Evolutionary conservation across 2,329 filamentous ascomycete species (phyloP), one percentile per base, ranked within the genome.

Genomic region (Harringtonia lauricola): DNA sequence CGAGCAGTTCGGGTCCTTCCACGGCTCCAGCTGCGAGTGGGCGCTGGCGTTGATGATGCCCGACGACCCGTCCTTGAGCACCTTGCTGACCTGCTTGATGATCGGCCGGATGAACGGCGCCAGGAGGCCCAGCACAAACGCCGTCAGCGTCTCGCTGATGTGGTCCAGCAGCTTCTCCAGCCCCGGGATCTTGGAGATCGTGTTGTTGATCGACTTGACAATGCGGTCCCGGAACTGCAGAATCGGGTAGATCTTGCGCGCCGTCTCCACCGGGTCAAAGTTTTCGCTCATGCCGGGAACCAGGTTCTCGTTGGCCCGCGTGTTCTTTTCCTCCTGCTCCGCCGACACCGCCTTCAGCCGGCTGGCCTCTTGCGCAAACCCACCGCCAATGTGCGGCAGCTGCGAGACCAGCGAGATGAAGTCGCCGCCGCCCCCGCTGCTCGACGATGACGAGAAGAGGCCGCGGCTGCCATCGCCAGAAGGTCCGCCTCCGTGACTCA

Each of bases 161-260:
- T 87, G 90, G 51, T 96, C 90, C 19, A 96, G 79, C n/a, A 95
- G 69, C 48, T 81, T 73, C 63, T 95, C 87, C 4, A 98, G 71
- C 1, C 90, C 90, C 0, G 92, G 92, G 33, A 98, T 83, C 67
- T 94, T 95, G 54, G 88, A 80, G 52, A 96, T 87, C 42, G 88
- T 83, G 33, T 79, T 76, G 56, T 80, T 87, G 61, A 98, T 88
- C 34, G 81, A 76, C 53, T 86, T 86, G 41, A 95, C 89, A 43
- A 98, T 88, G 56, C 83, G 92, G 67, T 98, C 92, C 47, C 90
- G 78, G 70, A 96, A 98, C 47, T 86, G 76, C 0, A 98, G 74
- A 47, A 98, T 95, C 1, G 92, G 92, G 56, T 96, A 96, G 51
- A 98, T 95, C 64, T 94, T 80, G 33, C 73, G 69, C 14, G 83